A percentile compares a stretch with the other conserved stretches of the same genome.
phyloP scores from a whole-genome alignment of 2,329 filamentous ascomycete species.

The Diaporthe australafricana region DNA sequence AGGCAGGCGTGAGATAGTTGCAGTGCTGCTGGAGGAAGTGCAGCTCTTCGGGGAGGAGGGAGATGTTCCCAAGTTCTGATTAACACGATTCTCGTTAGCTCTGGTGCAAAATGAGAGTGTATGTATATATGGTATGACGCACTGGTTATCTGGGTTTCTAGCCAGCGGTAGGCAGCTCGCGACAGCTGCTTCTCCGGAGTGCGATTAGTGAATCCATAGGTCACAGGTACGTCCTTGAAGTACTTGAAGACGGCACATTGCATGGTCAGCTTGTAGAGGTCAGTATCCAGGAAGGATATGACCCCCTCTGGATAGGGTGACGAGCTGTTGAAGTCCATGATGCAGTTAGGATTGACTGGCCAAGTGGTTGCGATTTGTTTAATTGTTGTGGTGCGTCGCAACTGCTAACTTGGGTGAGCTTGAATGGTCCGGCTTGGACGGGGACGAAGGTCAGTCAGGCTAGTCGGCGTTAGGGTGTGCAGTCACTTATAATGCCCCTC shows the following conservation, averaged over 20 bases:
- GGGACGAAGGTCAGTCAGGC: too few species aligned
- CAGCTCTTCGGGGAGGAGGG: conserved; percentile 82
- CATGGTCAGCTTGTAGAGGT: conserved; percentile 98
- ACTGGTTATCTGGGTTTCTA: conserved; percentile 86
- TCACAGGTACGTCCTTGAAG: conserved; percentile 84
- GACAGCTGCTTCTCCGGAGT: conserved; percentile 94
- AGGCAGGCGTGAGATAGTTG: conserved; percentile 80
- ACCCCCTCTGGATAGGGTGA: conserved; percentile 79
- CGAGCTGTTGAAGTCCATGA: conserved; percentile 75
- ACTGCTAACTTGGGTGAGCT: not conserved
- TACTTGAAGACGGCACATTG: conserved; percentile 96
- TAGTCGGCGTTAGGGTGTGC: not conserved
- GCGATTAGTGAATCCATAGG: conserved; percentile 94
- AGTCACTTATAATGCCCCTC: not conserved
- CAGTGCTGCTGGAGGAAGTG: conserved; percentile 83
- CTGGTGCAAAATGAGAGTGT: not conserved
- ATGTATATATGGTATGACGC: conserved; percentile 46
- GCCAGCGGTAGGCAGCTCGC: conserved; percentile 85
- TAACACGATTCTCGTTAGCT: not conserved
- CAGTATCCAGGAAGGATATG: conserved; percentile 84
- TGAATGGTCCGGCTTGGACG: too few species aligned
- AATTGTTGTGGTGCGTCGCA: not conserved
- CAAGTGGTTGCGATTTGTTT: not conserved
- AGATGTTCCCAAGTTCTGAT: conserved; percentile 83
- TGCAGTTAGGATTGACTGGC: conserved; percentile 7